phyloP scores from a whole-genome alignment of 2,329 filamentous ascomycete genomes.

The Pseudohalonectria lignicola region DNA sequence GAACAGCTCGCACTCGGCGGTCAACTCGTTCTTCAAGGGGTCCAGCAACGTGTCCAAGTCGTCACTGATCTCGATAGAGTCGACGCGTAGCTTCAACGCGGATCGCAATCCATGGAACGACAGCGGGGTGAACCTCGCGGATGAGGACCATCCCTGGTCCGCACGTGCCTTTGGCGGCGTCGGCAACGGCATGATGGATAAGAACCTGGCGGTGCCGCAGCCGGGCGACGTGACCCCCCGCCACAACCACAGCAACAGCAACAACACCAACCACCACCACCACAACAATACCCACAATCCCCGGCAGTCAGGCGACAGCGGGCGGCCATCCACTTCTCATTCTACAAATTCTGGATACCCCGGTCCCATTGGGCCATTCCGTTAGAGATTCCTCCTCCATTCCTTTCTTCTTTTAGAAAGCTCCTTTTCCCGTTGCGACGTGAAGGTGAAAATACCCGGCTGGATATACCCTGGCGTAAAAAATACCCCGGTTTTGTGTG shows the following conservation, averaged over 20 bases:
- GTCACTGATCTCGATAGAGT: constrained; percentile 91
- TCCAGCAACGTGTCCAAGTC: constrained; percentile 87
- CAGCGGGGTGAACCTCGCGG: constrained; percentile 85
- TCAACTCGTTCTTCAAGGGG: constrained; percentile 81
- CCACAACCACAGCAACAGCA: too few species aligned
- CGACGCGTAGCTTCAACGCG: constrained; percentile 76
- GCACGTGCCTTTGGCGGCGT: constrained; percentile 42
- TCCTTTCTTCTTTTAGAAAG: constrained; percentile 27
- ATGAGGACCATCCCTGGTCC: constrained; percentile 67
- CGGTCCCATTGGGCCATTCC: constrained; percentile 81
- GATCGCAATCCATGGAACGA: constrained; percentile 98
- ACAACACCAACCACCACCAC: too few species aligned
- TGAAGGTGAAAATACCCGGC: constrained; percentile 42
- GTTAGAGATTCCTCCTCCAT: constrained; percentile 50
- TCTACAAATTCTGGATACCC: constrained; percentile 94
- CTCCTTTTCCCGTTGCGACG: too few species aligned
- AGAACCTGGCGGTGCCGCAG: constrained; percentile 54
- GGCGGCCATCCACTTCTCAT: constrained; percentile 88
- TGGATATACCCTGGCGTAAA: constrained; percentile 57
- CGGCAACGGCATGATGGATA: constrained; percentile 44
- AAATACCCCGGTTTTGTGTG: constrained; percentile 37
- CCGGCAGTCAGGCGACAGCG: constrained; percentile 81
- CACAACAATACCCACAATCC: too few species aligned
- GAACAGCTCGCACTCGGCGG: constrained; percentile 80
- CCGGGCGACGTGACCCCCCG: constrained; percentile 76